Evolutionary conservation across 2,329 filamentous ascomycete genomes (phyloP).

Genomic region (Periglandula ipomoeae): DNA sequence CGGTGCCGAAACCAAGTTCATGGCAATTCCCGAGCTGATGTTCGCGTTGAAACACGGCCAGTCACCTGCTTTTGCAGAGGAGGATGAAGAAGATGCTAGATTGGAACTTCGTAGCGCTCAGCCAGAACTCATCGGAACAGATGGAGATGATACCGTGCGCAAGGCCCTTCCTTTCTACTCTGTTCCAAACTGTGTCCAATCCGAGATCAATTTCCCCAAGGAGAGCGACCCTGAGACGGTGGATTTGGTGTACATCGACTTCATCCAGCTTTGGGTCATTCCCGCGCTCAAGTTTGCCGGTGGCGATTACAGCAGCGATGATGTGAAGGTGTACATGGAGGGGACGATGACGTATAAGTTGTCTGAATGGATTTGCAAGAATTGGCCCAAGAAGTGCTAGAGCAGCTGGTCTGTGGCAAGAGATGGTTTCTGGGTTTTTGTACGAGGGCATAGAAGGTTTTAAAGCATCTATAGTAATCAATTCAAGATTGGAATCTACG

Average conservation of each 20-base stretch:
- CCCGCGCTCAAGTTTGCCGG: slow-evolving; percentile 58
- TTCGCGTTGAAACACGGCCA: slow-evolving; percentile 12
- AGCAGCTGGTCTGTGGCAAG: background rate
- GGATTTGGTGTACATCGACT: slow-evolving; percentile 86
- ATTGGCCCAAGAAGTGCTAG: slow-evolving; percentile 45
- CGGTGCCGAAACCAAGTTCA: slow-evolving; percentile 32
- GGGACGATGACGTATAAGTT: slow-evolving; percentile 47
- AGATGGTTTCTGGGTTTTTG: background rate
- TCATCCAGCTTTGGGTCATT: slow-evolving; percentile 75
- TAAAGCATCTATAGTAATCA: too few relatives aligned
- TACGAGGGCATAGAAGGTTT: background rate
- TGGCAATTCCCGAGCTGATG: slow-evolving; percentile 40
- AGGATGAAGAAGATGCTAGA: slow-evolving; percentile 15
- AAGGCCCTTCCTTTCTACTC: slow-evolving; percentile 62
- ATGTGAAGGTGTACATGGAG: slow-evolving; percentile 44
- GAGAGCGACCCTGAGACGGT: slow-evolving; percentile 57
- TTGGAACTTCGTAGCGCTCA: slow-evolving; percentile 22
- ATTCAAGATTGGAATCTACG: too few relatives aligned
- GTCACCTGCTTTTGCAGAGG: slow-evolving; percentile 4
- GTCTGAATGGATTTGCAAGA: slow-evolving; percentile 46
- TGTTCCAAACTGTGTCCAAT: slow-evolving; percentile 77
- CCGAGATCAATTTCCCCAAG: slow-evolving; percentile 52
- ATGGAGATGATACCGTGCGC: slow-evolving; percentile 89
- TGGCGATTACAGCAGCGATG: slow-evolving; percentile 35
- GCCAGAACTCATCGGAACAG: slow-evolving; percentile 47